These are phyloP conservation scores for Euphorbia lathyris DNA, from an alignment of 345 rosid genomes.

Conservation along the genomic window DNA sequence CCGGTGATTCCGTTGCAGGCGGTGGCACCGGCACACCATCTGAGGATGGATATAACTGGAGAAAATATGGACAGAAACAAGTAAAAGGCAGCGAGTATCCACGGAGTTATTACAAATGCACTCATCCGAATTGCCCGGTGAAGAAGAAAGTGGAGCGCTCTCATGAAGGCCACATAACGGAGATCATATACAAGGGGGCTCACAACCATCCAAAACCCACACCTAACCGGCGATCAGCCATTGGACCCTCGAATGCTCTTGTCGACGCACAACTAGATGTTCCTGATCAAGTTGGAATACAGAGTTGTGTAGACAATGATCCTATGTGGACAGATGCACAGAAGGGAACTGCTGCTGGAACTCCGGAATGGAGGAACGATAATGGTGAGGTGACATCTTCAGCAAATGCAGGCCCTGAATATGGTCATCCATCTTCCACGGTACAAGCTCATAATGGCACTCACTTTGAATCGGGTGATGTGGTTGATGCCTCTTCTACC, in stretches of 20 bases:
- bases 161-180: slow-evolving; percentile 91
- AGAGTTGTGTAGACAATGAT: slow-evolving; percentile 45
- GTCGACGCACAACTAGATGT: slow-evolving; percentile 52
- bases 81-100: slow-evolving; percentile 97
- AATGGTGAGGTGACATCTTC: slow-evolving; percentile 36
- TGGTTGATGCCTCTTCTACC: slow-evolving; percentile 52
- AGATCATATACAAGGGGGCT: slow-evolving; percentile 90
- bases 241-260: slow-evolving; percentile 47
- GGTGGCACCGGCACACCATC: slow-evolving; percentile 39
- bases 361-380: slow-evolving; percentile 57
- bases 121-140: slow-evolving; percentile 74
- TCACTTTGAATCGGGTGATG: slow-evolving; percentile 60
- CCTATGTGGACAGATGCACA: slow-evolving; percentile 46
- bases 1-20: slow-evolving; percentile 29
- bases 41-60: slow-evolving; percentile 94
- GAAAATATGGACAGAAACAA: slow-evolving; percentile 95
- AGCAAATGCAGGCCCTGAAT: slow-evolving; percentile 40
- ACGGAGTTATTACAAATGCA: slow-evolving; percentile 96
- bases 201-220: slow-evolving; percentile 84
- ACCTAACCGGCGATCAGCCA: slow-evolving; percentile 56
- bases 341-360: slow-evolving; percentile 36
- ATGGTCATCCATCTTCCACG: slow-evolving; percentile 43
- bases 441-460: slow-evolving; percentile 45
- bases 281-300: slow-evolving; percentile 48
- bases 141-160: slow-evolving; percentile 97